Percentiles rank a stretch among this genome's conserved stretches.
Evolutionary conservation across 305 asterid species (phyloP).

Genomic region (Fraxinus albicans): DNA sequence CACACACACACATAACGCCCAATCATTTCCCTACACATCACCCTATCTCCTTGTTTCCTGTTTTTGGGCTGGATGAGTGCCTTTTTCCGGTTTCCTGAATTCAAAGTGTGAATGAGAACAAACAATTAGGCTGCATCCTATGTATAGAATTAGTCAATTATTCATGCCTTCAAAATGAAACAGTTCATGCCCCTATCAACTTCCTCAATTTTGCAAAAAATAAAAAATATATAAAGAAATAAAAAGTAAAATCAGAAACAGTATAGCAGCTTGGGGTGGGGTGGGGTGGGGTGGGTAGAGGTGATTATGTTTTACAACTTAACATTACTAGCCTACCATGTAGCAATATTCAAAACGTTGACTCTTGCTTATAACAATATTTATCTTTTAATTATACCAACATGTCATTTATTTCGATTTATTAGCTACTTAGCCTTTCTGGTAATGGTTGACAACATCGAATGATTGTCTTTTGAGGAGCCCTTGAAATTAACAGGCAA

Average conservation of each 20-base stretch:
- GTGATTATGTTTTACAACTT: not conserved
- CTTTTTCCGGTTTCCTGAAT: not conserved
- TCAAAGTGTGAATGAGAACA: constrained; percentile 10
- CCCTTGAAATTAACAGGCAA: constrained; percentile 8
- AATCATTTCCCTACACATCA: too few relatives aligned
- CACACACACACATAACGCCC: too few relatives aligned
- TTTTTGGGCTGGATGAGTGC: too few relatives aligned
- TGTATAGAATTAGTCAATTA: not conserved
- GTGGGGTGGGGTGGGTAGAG: not conserved
- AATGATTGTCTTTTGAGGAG: not conserved
- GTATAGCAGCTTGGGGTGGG: not conserved
- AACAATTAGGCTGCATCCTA: constrained; percentile 5
- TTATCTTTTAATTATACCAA: constrained; percentile 9
- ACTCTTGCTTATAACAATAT: constrained; percentile 7
- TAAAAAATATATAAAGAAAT: too few relatives aligned
- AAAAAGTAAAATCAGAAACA: constrained; percentile 4
- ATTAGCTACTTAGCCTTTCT: constrained; percentile 12
- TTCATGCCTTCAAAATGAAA: not conserved
- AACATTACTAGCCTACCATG: not conserved
- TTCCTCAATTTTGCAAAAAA: not conserved
- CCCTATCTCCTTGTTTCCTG: too few relatives aligned
- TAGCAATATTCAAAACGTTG: not conserved
- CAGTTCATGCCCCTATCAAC: not conserved
- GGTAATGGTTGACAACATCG: constrained; percentile 14
- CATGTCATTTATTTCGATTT: constrained; percentile 14